Conservation (phyloP, 1,284 basidiomycete genomes). For the Coniferiporia weirii region DNA sequence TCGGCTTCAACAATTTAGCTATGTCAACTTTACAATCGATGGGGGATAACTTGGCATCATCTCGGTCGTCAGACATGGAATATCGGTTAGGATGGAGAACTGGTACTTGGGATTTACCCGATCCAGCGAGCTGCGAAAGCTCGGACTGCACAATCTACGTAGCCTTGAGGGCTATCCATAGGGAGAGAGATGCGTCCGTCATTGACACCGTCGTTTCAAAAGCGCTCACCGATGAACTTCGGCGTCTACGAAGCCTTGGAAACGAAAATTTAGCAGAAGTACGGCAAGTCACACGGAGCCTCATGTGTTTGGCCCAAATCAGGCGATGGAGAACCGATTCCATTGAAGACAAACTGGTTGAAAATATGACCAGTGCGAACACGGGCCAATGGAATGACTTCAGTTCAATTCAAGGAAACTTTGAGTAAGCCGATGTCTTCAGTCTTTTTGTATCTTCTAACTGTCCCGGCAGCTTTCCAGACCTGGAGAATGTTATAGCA, state of each 20-base stretch:
- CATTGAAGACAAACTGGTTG: slow-evolving; percentile 34
- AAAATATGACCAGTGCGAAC: slow-evolving; percentile 31
- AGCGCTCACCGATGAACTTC: slow-evolving; percentile 57
- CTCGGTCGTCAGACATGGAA: slow-evolving; percentile 47
- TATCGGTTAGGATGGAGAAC: slow-evolving; percentile 88
- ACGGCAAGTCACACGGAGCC: slow-evolving; percentile 54
- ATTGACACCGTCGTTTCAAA: slow-evolving; percentile 46
- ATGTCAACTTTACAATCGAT: slow-evolving; percentile 49
- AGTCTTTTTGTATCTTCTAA: slow-evolving; percentile 9
- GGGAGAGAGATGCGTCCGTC: slow-evolving; percentile 53
- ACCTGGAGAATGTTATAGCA: slow-evolving; percentile 75
- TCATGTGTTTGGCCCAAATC: slow-evolving; percentile 79
- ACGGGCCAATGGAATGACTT: slow-evolving; percentile 37
- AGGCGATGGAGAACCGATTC: slow-evolving; percentile 45
- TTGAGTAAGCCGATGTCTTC: slow-evolving; percentile 51
- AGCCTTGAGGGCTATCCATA: slow-evolving; percentile 72
- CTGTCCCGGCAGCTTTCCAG: slow-evolving; percentile 55
- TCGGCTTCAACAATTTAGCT: slow-evolving; percentile 84
- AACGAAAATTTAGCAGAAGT: slow-evolving; percentile 77
- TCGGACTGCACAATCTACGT: slow-evolving; percentile 67
- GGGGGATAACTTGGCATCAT: slow-evolving; percentile 32
- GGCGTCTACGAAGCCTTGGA: slow-evolving; percentile 58
- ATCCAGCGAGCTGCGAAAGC: slow-evolving; percentile 39
- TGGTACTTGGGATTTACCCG: slow-evolving; percentile 88
- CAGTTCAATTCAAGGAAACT: slow-evolving; percentile 44